phyloP scores from a whole-genome alignment of 75 land plant genomes.

The Sequoia sempervirens region DNA sequence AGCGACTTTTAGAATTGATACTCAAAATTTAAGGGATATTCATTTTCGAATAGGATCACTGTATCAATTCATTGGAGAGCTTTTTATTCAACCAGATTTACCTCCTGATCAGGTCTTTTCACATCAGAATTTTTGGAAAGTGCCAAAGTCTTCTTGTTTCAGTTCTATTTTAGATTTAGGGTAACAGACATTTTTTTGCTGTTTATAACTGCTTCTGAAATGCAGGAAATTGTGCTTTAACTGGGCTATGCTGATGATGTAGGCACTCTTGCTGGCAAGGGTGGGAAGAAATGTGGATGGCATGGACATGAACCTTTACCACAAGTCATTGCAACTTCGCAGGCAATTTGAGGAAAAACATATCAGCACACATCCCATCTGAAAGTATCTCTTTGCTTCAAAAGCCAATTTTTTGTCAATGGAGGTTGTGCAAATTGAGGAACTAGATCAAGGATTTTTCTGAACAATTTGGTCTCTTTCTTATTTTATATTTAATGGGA shows the following conservation, averaged over 20 bases:
- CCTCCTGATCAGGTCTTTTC: neutral
- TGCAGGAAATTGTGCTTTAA: neutral
- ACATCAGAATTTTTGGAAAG: neutral
- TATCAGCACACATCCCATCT: neutral
- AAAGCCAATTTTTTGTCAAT: neutral
- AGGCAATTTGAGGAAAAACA: slow-evolving; percentile 48
- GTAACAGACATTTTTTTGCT: slow-evolving; percentile 2
- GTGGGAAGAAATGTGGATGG: slow-evolving; percentile 88
- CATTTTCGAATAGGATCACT: slow-evolving; percentile 55
- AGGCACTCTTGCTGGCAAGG: slow-evolving; percentile 69
- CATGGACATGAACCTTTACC: slow-evolving; percentile 66
- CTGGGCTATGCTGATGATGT: neutral
- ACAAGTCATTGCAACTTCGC: slow-evolving; percentile 53
- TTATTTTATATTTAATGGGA: neutral
- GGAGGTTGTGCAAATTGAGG: neutral
- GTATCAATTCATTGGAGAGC: slow-evolving; percentile 89
- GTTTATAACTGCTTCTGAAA: neutral
- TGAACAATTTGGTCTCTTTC: neutral
- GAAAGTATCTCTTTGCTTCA: neutral
- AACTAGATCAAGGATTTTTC: neutral
- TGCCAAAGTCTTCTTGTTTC: neutral
- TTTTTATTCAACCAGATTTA: slow-evolving; percentile 33
- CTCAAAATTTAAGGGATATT: slow-evolving; percentile 64
- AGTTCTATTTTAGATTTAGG: neutral
- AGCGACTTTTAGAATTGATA: slow-evolving; percentile 44